Percentiles rank a stretch among this genome's conserved stretches.
Conservation (phyloP, 495 filamentous ascomycete genomes). For the Xylaria acuta region DNA sequence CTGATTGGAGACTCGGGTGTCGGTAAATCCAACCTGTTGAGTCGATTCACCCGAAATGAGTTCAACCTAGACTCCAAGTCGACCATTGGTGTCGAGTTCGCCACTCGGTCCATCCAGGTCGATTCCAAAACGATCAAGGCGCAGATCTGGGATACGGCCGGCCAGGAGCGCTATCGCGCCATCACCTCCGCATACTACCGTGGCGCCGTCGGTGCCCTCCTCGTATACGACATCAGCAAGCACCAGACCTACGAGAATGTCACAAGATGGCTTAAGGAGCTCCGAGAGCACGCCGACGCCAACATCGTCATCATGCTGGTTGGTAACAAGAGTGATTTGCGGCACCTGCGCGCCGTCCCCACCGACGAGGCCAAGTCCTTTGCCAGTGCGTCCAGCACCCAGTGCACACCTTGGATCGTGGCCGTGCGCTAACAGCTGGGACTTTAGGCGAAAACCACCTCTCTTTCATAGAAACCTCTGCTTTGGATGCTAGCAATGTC, state of each 20-base stretch:
- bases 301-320: conserved; percentile 99
- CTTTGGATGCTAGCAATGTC: conserved; percentile 98
- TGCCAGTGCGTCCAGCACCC: conserved; percentile 74
- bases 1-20: conserved; percentile 98
- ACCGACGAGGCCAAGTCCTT: conserved; percentile 99
- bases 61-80: conserved; percentile 99
- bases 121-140: conserved; percentile 99
- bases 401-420: background rate
- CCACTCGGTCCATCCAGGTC: conserved; percentile 97
- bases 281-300: conserved; percentile 95
- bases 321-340: conserved; percentile 99
- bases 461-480: conserved; percentile 98
- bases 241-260: conserved; percentile 99
- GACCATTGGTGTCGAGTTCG: conserved; percentile 99
- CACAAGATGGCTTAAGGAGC: conserved; percentile 97
- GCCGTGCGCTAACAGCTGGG: conserved; percentile 36
- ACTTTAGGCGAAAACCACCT: conserved; percentile 86
- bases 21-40: conserved; percentile 99
- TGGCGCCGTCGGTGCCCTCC: conserved; percentile 93
- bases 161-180: conserved; percentile 97
- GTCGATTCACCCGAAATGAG: conserved; percentile 99
- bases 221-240: conserved; percentile 99
- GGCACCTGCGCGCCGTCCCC: conserved; percentile 94
- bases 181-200: conserved; percentile 99
- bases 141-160: conserved; percentile 99